Base-by-base conservation (phyloP, 306 rosid genomes). In the Rosa chinensis region DNA sequence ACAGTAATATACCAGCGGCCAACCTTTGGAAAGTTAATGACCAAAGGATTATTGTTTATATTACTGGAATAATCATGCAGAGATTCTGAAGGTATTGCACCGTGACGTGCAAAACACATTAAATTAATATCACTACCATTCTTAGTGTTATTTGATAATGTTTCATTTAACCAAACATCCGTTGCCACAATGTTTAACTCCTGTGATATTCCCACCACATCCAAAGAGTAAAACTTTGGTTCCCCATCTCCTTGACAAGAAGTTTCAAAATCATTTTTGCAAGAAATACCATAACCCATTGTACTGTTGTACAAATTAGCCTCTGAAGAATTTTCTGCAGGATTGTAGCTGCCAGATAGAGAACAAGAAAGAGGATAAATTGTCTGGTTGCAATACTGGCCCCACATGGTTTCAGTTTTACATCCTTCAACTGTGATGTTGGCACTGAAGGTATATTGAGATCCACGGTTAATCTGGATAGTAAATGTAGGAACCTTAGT, bases 361-460 rank as follows among this genome's bases (percentile, higher is more conserved):
- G 89, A 71, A 81, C 99, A 95, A 42, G 87, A 88, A 78, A 95
- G 97, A 42, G 96, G 88, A 56, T 88, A 81, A 73, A 95, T 87
- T 39, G 98, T 91, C 84, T 62, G 92, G 85, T 95, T 93, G 85
- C 99, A 93, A 77, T 87, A 86, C 82, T 77, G 88, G 53, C 99
- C 99, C 79, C 80, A 86, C 92, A 85, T 88, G 71, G 89, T 80
- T 55, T 89, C 67, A 84, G 89, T 87, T 47, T 86, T 79, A 85
- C 99, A 95, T 77, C 96, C 96, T 81, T 91, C 96, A 43, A 95
- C 92, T 20, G 87, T 95, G 28, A 95, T 82, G 83, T 95, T 95
- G 80, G 92, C 97, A 67, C 84, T 89, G 83, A 90, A 93, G 70
- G 92, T 81, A 83, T 87, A 95, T 23, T 90, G 2, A 6, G 94